Evolutionary conservation across 2,329 filamentous ascomycete species (phyloP).

Genomic region (Xenoacremonium recifei): DNA sequence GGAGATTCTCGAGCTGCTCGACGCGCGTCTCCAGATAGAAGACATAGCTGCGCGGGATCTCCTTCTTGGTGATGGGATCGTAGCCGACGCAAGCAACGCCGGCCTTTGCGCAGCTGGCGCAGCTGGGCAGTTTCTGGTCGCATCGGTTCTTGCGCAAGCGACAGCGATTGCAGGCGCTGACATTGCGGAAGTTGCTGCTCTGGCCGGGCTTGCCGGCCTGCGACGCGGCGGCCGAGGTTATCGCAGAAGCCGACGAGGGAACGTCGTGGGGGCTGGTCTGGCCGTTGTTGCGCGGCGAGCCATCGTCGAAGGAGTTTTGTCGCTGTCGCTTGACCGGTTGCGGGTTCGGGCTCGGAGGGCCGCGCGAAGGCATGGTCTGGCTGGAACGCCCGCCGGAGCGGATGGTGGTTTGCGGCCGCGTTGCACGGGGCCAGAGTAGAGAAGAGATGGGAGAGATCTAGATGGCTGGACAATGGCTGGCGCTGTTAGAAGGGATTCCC

Average conservation of each 20-base stretch:
- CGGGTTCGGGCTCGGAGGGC: conserved; percentile 49
- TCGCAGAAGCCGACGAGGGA: conserved; percentile 20
- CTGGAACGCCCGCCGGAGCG: conserved; percentile 25
- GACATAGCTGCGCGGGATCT: conserved; percentile 92
- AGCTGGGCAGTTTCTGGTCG: conserved; percentile 89
- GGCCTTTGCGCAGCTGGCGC: conserved; percentile 91
- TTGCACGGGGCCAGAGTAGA: too few relatives aligned
- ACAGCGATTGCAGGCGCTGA: conserved; percentile 93
- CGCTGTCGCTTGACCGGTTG: conserved; percentile 58
- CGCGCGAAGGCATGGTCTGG: conserved; percentile 43
- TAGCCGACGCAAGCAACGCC: conserved; percentile 89
- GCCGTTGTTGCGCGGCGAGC: conserved; percentile 35
- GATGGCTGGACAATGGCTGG: too few relatives aligned
- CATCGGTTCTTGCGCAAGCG: conserved; percentile 90
- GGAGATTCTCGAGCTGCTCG: conserved; percentile 75
- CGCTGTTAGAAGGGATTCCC: too few relatives aligned
- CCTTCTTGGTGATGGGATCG: conserved; percentile 92
- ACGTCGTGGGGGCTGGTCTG: conserved; percentile 22
- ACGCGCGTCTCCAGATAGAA: conserved; percentile 91
- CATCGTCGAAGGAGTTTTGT: conserved; percentile 50
- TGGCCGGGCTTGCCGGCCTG: conserved; percentile 47
- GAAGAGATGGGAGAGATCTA: too few relatives aligned
- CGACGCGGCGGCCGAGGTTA: conserved; percentile 5
- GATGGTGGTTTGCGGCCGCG: too few relatives aligned
- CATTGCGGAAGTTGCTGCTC: conserved; percentile 74